Evolutionary conservation across 148 eudicot species (phyloP).

Genomic region (Silene conica): DNA sequence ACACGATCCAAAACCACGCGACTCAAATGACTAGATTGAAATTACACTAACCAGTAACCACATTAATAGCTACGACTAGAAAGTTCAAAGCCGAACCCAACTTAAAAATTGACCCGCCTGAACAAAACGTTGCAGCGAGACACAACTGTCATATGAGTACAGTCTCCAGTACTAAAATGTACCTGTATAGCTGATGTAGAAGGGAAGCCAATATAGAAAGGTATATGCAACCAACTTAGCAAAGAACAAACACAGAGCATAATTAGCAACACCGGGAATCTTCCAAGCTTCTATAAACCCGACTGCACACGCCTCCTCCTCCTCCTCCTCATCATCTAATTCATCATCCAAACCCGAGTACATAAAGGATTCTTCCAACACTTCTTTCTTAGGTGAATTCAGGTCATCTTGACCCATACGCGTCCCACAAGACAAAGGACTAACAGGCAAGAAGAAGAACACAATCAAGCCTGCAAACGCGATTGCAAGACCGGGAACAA

Average conservation of each 20-base stretch:
- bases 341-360: conserved; percentile 12
- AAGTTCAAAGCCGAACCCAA: no score
- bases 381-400: conserved; percentile 38
- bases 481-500: conserved; percentile 66
- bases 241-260: conserved; percentile 82
- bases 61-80: no score
- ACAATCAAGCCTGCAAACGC: conserved; percentile 52
- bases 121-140: no score
- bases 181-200: conserved; percentile 91
- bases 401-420: conserved; percentile 42
- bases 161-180: background rate
- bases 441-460: conserved; percentile 55
- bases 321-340: conserved; percentile 20
- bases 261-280: conserved; percentile 85
- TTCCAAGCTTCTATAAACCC: conserved; percentile 83
- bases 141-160: no score
- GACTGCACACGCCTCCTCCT: conserved; percentile 41
- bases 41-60: no score
- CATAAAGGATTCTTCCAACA: conserved; percentile 37
- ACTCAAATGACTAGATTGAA: no score
- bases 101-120: no score
- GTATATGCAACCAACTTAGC: conserved; percentile 90
- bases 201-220: conserved; percentile 87
- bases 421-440: conserved; percentile 61
- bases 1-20: no score